A percentile compares a stretch with the other conserved stretches of the same genome.
Conservation (phyloP, 2,329 filamentous ascomycete genomes). For the Alternaria longipes region DNA sequence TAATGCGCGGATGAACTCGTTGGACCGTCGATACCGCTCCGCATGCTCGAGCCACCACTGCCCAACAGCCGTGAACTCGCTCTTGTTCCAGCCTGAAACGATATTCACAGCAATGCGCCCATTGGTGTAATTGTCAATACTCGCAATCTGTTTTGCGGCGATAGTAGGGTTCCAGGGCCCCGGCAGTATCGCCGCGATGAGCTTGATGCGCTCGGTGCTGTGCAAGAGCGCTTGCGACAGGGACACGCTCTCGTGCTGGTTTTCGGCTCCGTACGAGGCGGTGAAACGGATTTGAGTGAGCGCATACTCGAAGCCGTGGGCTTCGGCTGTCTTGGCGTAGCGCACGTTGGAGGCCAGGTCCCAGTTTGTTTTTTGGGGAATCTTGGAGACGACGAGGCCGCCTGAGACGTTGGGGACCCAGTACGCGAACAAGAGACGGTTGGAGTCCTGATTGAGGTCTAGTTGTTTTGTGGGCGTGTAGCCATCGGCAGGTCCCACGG, state of each 20-base stretch:
- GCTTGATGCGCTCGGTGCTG: slow-evolving; percentile 58
- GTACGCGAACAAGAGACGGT: slow-evolving; percentile 60
- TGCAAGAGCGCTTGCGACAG: slow-evolving; percentile 61
- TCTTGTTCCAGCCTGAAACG: slow-evolving; percentile 64
- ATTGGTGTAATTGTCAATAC: slow-evolving; percentile 62
- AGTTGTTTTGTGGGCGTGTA: slow-evolving; percentile 40
- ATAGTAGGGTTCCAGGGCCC: slow-evolving; percentile 52
- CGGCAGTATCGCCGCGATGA: slow-evolving; percentile 63
- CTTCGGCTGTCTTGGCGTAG: slow-evolving; percentile 61
- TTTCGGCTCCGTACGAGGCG: slow-evolving; percentile 58
- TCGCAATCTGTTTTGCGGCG: slow-evolving; percentile 64
- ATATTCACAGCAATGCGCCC: slow-evolving; percentile 63
- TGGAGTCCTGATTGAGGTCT: slow-evolving; percentile 54
- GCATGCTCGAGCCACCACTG: slow-evolving; percentile 66
- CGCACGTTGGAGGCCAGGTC: slow-evolving; percentile 59
- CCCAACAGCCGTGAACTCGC: slow-evolving; percentile 62
- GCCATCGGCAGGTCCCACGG: not conserved
- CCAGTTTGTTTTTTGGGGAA: slow-evolving; percentile 61
- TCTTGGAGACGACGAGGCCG: slow-evolving; percentile 63
- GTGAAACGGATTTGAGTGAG: slow-evolving; percentile 64
- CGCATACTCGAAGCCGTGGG: slow-evolving; percentile 61
- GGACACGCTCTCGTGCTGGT: slow-evolving; percentile 63
- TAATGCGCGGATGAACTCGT: slow-evolving; percentile 63
- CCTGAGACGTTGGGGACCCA: slow-evolving; percentile 66
- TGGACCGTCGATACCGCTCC: slow-evolving; percentile 60